Conservation (phyloP, 805 yeast species). For the Blastobotrys muscicola region DNA sequence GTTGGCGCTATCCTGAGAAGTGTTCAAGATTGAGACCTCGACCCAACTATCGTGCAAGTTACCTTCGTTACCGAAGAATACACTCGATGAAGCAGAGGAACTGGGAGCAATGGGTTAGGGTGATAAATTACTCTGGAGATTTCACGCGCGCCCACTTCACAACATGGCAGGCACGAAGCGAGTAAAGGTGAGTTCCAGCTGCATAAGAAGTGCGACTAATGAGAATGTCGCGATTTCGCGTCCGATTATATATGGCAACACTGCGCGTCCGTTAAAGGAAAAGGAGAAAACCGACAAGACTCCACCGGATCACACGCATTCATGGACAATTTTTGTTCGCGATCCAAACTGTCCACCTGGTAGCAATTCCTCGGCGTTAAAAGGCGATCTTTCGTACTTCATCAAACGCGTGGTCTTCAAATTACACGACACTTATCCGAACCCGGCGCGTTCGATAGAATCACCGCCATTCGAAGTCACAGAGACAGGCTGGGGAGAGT, state of each 20-base stretch:
- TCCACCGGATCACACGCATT: constrained; percentile 87
- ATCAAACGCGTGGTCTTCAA: constrained; percentile 90
- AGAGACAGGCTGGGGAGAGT: constrained; percentile 99
- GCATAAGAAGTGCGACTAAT: neutral
- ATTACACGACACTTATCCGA: constrained; percentile 87
- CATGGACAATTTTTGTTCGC: constrained; percentile 86
- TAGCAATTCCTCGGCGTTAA: constrained; percentile 9
- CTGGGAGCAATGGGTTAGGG: no score
- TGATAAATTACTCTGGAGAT: no score
- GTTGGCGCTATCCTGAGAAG: no score
- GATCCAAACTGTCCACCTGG: constrained; percentile 51
- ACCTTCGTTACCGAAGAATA: no score
- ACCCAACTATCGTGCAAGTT: no score
- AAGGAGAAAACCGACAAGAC: constrained; percentile 46
- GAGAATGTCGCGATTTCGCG: constrained; percentile 59
- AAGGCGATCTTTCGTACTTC: constrained; percentile 65
- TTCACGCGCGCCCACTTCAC: neutral
- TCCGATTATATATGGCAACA: constrained; percentile 76
- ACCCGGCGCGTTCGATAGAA: constrained; percentile 78
- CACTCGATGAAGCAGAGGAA: no score
- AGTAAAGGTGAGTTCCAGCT: constrained; percentile 1
- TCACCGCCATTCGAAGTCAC: constrained; percentile 89
- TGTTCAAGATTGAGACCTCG: no score
- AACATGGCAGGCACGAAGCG: constrained; percentile 2
- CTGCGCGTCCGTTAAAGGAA: constrained; percentile 56